These are phyloP conservation scores for Xylaria hypoxylon DNA, from an alignment of 2,329 filamentous ascomycete genomes.

Conservation along the genomic window DNA sequence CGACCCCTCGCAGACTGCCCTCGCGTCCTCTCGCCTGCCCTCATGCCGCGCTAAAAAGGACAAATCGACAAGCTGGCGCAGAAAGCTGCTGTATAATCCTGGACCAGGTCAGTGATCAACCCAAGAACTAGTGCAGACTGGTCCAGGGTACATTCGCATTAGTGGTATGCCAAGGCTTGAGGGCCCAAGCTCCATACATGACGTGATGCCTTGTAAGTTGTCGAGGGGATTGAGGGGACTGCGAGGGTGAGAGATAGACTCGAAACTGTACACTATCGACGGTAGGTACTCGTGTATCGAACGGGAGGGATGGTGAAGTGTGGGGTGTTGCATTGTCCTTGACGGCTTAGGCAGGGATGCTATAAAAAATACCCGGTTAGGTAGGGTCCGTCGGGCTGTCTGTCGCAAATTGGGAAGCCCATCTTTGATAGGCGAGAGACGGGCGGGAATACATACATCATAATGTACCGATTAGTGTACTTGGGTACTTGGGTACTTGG, in stretches of 20 bases:
- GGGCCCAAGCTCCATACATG: slow-evolving; percentile 31
- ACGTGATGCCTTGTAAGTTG: slow-evolving; percentile 13
- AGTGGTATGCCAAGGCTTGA: slow-evolving; percentile 26
- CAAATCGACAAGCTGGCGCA: neutral
- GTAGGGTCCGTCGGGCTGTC: slow-evolving; percentile 10
- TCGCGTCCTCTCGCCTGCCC: slow-evolving; percentile 1
- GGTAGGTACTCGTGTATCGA: too few species aligned
- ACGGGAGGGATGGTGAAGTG: slow-evolving; percentile 15
- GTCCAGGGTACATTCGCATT: slow-evolving; percentile 9
- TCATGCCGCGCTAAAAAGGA: slow-evolving; percentile 5
- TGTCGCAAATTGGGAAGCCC: slow-evolving; percentile 26
- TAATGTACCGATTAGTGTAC: too few species aligned
- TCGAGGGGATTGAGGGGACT: neutral
- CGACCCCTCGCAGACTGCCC: slow-evolving; percentile 30
- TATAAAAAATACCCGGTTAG: slow-evolving; percentile 13
- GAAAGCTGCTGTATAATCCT: slow-evolving; percentile 1
- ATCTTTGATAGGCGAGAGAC: neutral
- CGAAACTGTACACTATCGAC: too few species aligned
- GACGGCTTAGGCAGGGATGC: neutral
- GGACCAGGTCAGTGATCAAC: slow-evolving; percentile 6
- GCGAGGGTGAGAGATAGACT: neutral
- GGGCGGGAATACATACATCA: too few species aligned
- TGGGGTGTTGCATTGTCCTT: slow-evolving; percentile 29
- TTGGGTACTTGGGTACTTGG: too few species aligned
- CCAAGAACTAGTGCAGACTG: too few species aligned